phyloP scores from a whole-genome alignment of 2,329 filamentous ascomycete species.

The Pseudogymnoascus sp. region DNA sequence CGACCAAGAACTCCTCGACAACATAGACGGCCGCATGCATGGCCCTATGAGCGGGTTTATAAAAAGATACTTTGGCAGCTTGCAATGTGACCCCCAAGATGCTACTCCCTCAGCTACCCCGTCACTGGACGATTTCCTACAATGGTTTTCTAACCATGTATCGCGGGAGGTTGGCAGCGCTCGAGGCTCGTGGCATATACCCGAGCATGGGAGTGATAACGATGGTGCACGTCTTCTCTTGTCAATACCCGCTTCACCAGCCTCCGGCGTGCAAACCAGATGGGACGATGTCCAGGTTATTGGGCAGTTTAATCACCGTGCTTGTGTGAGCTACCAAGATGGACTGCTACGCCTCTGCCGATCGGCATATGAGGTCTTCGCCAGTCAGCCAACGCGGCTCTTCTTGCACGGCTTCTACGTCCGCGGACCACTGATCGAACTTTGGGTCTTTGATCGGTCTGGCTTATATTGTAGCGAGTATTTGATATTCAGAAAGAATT shows the following conservation, averaged over 20 bases:
- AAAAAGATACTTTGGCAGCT: constrained; percentile 17
- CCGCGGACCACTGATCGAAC: neutral
- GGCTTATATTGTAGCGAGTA: neutral
- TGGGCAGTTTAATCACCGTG: neutral
- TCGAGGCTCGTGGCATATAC: neutral
- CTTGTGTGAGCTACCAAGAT: neutral
- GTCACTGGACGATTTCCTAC: neutral
- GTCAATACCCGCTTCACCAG: neutral
- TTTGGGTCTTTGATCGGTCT: neutral
- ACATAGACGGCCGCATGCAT: constrained; percentile 20
- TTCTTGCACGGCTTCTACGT: neutral
- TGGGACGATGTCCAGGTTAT: neutral
- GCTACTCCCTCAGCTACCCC: neutral
- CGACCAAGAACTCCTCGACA: constrained; percentile 16
- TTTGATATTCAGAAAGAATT: neutral
- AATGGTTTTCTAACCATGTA: neutral
- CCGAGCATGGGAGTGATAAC: neutral
- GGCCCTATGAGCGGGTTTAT: constrained; percentile 20
- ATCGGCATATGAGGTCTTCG: neutral
- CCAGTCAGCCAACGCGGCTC: neutral
- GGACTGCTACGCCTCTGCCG: neutral
- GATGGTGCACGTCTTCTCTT: neutral
- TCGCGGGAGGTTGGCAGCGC: neutral
- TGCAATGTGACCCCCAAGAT: neutral
- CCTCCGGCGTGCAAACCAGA: neutral